phyloP scores from a whole-genome alignment of 2,329 filamentous ascomycete species.

The Penicillium crustosum region DNA sequence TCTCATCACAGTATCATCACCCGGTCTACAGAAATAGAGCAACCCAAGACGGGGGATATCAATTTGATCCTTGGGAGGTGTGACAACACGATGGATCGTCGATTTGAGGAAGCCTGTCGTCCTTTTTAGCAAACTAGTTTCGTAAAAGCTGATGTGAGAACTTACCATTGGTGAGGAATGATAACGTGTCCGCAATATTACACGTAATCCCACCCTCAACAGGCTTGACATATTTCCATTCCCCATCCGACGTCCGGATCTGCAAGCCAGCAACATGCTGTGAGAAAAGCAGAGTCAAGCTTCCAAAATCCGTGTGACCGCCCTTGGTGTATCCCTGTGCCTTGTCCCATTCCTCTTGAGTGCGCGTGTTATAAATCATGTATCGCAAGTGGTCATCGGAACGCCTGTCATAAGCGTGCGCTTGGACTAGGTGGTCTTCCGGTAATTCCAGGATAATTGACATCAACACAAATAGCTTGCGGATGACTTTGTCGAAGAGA shows the following conservation, averaged over 20 bases:
- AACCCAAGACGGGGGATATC: conserved; percentile 34
- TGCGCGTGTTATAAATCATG: conserved; percentile 58
- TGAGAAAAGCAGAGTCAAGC: conserved; percentile 57
- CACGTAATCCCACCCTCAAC: conserved; percentile 52
- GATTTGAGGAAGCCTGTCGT: conserved; percentile 29
- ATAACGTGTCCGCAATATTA: conserved; percentile 52
- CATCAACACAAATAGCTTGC: conserved; percentile 57
- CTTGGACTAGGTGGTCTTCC: conserved; percentile 55
- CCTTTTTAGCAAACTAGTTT: background rate
- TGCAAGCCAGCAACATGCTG: conserved; percentile 60
- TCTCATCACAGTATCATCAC: conserved; percentile 31
- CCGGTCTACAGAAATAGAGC: conserved; percentile 42
- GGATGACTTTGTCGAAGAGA: conserved; percentile 56
- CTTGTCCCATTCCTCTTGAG: conserved; percentile 48
- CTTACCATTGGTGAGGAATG: conserved; percentile 50
- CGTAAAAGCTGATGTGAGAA: background rate
- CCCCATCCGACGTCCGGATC: conserved; percentile 47
- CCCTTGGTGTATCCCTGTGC: conserved; percentile 46
- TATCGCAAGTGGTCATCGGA: conserved; percentile 62
- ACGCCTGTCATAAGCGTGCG: conserved; percentile 58
- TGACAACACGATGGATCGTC: conserved; percentile 38
- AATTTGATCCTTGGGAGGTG: conserved; percentile 38
- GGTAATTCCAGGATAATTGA: conserved; percentile 61
- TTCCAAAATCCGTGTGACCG: conserved; percentile 60
- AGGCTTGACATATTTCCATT: conserved; percentile 55